phyloP scores from a whole-genome alignment of 2,329 filamentous ascomycete species.

The Lasiodiplodia sp. region DNA sequence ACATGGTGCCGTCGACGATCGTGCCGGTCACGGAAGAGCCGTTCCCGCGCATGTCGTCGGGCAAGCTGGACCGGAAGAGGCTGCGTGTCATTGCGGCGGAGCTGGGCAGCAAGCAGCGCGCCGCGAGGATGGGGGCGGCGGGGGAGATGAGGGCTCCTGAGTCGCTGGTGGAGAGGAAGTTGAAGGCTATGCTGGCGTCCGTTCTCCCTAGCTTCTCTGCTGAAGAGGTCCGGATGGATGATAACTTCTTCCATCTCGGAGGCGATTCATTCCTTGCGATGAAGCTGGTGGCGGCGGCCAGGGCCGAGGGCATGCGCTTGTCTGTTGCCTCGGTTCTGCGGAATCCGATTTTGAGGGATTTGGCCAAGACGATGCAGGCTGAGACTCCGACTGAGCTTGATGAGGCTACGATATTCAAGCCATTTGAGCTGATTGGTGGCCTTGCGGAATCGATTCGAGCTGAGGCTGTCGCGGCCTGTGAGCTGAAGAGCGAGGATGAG shows the following conservation, averaged over 20 bases:
- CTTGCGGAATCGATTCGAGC: conserved; percentile 43
- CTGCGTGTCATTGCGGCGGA: conserved; percentile 33
- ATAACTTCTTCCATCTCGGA: conserved; percentile 68
- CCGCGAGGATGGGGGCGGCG: neutral
- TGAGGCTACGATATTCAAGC: conserved; percentile 38
- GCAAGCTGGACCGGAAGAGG: conserved; percentile 47
- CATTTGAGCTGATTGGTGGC: conserved; percentile 35
- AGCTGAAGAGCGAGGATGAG: conserved; percentile 43
- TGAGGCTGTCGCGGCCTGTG: conserved; percentile 43
- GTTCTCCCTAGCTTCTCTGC: neutral
- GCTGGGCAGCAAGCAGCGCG: conserved; percentile 22
- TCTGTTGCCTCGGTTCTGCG: conserved; percentile 65
- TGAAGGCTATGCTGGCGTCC: conserved; percentile 12
- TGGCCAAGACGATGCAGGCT: conserved; percentile 45
- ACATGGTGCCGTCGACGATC: conserved; percentile 54
- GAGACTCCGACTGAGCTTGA: too few species aligned
- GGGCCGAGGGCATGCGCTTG: conserved; percentile 57
- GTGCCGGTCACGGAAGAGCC: conserved; percentile 47
- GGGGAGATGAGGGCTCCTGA: neutral
- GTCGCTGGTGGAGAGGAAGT: neutral
- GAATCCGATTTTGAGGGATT: conserved; percentile 53
- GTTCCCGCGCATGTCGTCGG: conserved; percentile 54
- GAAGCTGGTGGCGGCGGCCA: conserved; percentile 64
- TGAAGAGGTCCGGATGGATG: conserved; percentile 58
- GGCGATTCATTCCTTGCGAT: conserved; percentile 70